Conservation (phyloP, 2,329 filamentous ascomycete species). For the Fulvia fulva region DNA sequence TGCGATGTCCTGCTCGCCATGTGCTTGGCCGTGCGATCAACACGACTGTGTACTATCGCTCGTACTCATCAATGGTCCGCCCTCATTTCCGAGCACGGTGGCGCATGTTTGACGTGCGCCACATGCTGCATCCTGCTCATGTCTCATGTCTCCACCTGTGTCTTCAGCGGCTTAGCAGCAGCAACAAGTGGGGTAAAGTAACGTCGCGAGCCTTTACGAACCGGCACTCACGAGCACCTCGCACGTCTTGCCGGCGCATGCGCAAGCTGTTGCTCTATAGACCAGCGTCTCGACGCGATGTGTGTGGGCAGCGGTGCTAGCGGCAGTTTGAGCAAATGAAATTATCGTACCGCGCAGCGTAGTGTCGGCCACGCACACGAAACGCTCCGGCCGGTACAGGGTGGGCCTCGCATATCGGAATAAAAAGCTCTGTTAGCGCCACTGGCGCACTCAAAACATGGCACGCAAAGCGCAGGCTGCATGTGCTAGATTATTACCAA, state of each 20-base stretch:
- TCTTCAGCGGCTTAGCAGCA: background rate
- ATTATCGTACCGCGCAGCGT: background rate
- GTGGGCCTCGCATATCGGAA: background rate
- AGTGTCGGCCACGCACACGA: background rate
- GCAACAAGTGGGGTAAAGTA: background rate
- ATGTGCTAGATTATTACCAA: constrained; percentile 6
- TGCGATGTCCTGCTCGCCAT: too few species aligned
- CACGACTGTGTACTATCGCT: background rate
- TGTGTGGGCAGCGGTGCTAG: background rate
- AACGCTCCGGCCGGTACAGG: background rate
- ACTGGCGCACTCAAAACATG: background rate
- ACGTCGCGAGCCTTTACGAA: background rate
- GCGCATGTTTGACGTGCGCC: background rate
- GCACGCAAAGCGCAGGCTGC: constrained; percentile 1
- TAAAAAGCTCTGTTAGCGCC: background rate
- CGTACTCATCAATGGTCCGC: background rate
- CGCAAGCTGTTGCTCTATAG: background rate
- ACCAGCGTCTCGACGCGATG: background rate
- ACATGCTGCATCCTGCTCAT: background rate
- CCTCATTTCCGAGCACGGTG: background rate
- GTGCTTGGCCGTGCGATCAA: too few species aligned
- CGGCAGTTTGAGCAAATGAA: constrained; percentile 1
- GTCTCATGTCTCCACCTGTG: background rate
- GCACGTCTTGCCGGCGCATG: background rate
- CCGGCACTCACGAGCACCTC: background rate